These are phyloP conservation scores for Gossypium anomalum DNA, from an alignment of 345 rosid species.

Conservation along the genomic window DNA sequence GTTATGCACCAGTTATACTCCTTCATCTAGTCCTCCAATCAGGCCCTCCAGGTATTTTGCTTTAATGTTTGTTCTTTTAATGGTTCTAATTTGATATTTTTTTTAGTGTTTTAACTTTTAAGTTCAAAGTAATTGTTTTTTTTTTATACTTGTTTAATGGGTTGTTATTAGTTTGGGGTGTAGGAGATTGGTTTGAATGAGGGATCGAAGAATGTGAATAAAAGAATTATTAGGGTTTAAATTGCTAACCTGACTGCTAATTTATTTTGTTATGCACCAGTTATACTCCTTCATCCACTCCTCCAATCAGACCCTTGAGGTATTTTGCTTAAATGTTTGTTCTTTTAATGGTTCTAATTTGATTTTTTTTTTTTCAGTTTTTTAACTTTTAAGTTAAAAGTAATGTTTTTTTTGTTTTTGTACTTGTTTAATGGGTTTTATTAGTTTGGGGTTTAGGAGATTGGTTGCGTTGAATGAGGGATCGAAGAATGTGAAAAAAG, in stretches of 20 bases:
- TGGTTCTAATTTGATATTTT: neutral
- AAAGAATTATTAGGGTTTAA: slow-evolving; percentile 1
- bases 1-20: neutral
- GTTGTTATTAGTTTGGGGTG: neutral
- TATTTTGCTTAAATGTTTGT: slow-evolving; percentile 3
- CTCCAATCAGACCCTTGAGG: slow-evolving; percentile 23
- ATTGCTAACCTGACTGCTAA: neutral
- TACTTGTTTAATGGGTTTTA: neutral
- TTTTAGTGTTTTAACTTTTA: neutral
- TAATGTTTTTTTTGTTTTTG: neutral
- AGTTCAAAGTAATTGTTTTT: neutral
- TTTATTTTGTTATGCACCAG: neutral
- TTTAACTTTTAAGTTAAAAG: neutral
- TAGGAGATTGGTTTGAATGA: neutral
- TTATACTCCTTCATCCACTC: slow-evolving; percentile 9
- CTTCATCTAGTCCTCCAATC: slow-evolving; percentile 15
- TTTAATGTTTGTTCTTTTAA: neutral
- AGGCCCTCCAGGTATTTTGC: slow-evolving; percentile 26
- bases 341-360: neutral
- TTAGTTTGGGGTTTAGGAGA: neutral
- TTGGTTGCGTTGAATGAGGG: neutral
- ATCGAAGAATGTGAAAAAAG: neutral
- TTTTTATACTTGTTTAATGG: neutral
- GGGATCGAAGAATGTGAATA: too few species aligned
- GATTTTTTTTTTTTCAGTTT: neutral